Base-by-base conservation (phyloP, 1,284 basidiomycete genomes). In the Lignosus rhinocerotis region DNA sequence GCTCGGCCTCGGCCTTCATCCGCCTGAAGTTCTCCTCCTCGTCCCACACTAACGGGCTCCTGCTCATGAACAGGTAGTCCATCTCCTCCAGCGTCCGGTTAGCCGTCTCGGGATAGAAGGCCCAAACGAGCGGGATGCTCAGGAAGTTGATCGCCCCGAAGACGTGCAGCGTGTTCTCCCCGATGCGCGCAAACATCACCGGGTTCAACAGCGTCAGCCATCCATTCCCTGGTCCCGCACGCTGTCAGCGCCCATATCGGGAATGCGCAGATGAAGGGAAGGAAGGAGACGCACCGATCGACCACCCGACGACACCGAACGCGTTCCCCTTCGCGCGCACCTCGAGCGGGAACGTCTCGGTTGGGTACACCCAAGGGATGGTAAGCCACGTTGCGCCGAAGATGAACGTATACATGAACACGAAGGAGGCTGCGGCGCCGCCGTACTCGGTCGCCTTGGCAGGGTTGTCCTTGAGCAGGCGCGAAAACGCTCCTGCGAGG, bases 321-420 rank as follows among this genome's bases (percentile, higher is more conserved):
- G 82, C 78, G 56, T 78, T 81, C 8, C 79, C 79, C 68, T 79
- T 79, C 3, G 85, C 80, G 64, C 86, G 80, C 38, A 86, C 82
- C 58, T 84, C 80, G 50, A 87, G 78, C 32, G 85, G 85, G 78
- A 86, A 87, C 56, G 83, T 84, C 75, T 80, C 78, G 30, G 77
- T 76, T 16, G 74, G 73, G 59, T 73, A 73, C 51, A 73, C 72
- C 72, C 72, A 73, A 6, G 83, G 84, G 60, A 83, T 81, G 21
- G 85, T 85, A 39, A 86, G 78, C 82, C 84, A 86, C 32, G 79
- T 81, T 45, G 79, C 79, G 38, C 78, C 79, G 66, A 80, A 81
- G 17, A 79, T 63, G 10, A 73, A 73, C 3, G 79, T 81, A 66
- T 79, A 81, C 48, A 77, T 54, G 69, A 80, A 81, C 32, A 81